Evolutionary conservation across 2,329 filamentous ascomycete species (phyloP).

Genomic region (Fusarium protoensiforme): DNA sequence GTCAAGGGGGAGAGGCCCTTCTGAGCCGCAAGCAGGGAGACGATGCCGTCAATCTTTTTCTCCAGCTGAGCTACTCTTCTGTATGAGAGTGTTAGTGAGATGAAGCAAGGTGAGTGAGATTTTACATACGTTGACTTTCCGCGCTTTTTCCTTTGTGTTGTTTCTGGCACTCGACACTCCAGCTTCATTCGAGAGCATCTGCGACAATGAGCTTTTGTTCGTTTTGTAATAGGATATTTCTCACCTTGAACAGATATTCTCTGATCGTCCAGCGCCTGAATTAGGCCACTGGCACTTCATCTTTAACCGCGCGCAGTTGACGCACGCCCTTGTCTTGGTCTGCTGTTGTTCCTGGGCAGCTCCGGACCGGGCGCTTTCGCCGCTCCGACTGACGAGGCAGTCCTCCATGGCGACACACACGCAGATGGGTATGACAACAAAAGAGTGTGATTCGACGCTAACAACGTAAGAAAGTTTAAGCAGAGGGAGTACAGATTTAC

Average conservation of each 20-base stretch:
- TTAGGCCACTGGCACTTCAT: slow-evolving; percentile 51
- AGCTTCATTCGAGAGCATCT: slow-evolving; percentile 51
- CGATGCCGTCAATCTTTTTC: slow-evolving; percentile 54
- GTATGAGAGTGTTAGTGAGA: not conserved
- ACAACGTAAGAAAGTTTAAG: not conserved
- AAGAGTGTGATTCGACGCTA: not conserved
- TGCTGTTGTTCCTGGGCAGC: not conserved
- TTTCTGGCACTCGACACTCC: slow-evolving; percentile 47
- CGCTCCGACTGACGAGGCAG: slow-evolving; percentile 28
- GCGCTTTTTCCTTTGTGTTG: slow-evolving; percentile 47
- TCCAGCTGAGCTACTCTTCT: slow-evolving; percentile 53
- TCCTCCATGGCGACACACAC: slow-evolving; percentile 30
- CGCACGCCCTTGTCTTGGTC: slow-evolving; percentile 47
- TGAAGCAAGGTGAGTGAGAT: not conserved
- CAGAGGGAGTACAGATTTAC: not conserved
- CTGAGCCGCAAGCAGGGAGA: slow-evolving; percentile 50
- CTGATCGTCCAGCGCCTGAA: slow-evolving; percentile 29
- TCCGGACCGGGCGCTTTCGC: not conserved
- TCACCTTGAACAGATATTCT: slow-evolving; percentile 44
- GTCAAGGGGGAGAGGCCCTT: slow-evolving; percentile 37
- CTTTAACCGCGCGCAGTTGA: slow-evolving; percentile 49
- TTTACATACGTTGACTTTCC: slow-evolving; percentile 50
- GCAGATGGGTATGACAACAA: not conserved
- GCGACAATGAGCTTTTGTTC: not conserved
- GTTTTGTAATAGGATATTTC: not conserved